Evolutionary conservation across 257 asterid genomes (phyloP).

Genomic region (Nicotiana sylvestris): DNA sequence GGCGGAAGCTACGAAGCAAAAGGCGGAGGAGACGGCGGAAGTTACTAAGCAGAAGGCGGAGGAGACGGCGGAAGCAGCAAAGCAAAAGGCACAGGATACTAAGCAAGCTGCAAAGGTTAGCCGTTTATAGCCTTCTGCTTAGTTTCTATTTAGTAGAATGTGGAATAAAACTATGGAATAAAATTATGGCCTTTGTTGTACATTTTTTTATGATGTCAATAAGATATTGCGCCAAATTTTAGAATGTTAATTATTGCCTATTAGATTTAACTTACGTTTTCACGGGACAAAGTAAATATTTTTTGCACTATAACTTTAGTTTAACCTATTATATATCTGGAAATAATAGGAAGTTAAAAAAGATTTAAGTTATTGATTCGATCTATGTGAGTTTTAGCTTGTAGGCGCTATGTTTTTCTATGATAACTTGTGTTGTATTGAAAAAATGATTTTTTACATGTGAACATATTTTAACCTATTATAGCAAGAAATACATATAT

Average conservation of each 20-base stretch:
- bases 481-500: too few relatives aligned
- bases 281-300: too few relatives aligned
- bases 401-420: too few relatives aligned
- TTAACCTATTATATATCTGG: too few relatives aligned
- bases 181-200: background rate
- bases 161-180: background rate
- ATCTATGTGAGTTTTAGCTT: too few relatives aligned
- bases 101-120: constrained; percentile 54
- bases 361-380: too few relatives aligned
- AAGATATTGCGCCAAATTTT: background rate
- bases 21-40: constrained; percentile 33
- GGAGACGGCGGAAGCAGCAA: background rate
- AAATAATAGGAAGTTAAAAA: too few relatives aligned
- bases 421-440: too few relatives aligned
- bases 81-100: constrained; percentile 13
- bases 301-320: too few relatives aligned
- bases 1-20: constrained; percentile 29
- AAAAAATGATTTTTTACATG: too few relatives aligned
- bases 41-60: constrained; percentile 19
- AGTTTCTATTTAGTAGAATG: background rate
- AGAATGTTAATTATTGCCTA: background rate
- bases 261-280: too few relatives aligned
- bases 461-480: too few relatives aligned
- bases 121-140: constrained; percentile 25
- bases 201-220: background rate